Percentiles rank a stretch among this genome's conserved stretches.
Conservation (phyloP, 768 basidiomycete species). For the Clitopilus hobsonii region DNA sequence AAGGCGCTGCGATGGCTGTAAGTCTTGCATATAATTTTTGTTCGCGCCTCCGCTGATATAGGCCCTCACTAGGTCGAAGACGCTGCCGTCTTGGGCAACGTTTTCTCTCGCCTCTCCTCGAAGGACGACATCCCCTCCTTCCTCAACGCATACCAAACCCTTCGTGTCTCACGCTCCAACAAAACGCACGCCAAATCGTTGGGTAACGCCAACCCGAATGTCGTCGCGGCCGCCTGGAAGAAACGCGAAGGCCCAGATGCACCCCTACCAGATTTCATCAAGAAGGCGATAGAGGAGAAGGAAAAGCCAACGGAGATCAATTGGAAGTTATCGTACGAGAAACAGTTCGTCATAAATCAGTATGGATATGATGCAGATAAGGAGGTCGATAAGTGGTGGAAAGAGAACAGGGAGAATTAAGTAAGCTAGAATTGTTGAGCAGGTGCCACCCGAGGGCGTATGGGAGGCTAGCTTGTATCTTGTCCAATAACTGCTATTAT, state of each 20-base stretch:
- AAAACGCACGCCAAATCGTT: conserved; percentile 9
- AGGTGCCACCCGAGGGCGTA: not conserved
- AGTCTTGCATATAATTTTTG: not conserved
- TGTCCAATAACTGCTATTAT: not conserved
- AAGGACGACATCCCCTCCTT: conserved; percentile 41
- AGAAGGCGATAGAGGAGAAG: conserved; percentile 1
- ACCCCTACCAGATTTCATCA: not conserved
- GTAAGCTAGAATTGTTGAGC: not conserved
- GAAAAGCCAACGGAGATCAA: conserved; percentile 29
- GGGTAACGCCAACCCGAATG: not conserved
- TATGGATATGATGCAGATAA: conserved; percentile 50
- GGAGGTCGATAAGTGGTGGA: conserved; percentile 60
- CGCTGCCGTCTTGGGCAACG: conserved; percentile 45
- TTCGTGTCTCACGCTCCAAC: conserved; percentile 41
- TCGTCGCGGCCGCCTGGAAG: not conserved
- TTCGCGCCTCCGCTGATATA: conserved; percentile 46
- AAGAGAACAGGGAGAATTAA: conserved; percentile 18
- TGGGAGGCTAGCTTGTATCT: too few relatives aligned
- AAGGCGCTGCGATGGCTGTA: conserved; percentile 15
- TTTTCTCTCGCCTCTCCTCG: conserved; percentile 43
- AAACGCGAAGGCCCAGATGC: not conserved
- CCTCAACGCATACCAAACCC: conserved; percentile 45
- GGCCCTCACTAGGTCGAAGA: conserved; percentile 48
- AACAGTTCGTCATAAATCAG: not conserved
- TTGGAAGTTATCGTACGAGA: conserved; percentile 36